Evolutionary conservation across 2,329 filamentous ascomycete species (phyloP).

Genomic region (Emergomyces orientalis): DNA sequence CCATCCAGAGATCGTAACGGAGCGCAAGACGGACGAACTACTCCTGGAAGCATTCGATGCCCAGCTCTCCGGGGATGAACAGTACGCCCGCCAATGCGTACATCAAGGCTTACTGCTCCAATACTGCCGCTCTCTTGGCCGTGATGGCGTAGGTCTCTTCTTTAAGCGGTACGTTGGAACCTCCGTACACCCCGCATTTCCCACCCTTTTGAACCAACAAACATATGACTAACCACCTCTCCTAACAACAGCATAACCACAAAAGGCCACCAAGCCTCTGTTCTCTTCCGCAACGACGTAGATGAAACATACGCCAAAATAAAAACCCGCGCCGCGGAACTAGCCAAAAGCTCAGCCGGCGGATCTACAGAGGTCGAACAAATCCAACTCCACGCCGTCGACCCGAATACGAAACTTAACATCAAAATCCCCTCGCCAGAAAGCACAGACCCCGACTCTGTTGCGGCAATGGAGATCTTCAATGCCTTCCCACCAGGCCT

Average conservation of each 20-base stretch:
- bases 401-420: slow-evolving; percentile 83
- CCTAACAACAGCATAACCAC: slow-evolving; percentile 57
- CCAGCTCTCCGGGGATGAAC: slow-evolving; percentile 64
- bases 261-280: slow-evolving; percentile 77
- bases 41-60: slow-evolving; percentile 87
- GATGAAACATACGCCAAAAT: slow-evolving; percentile 79
- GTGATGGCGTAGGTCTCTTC: slow-evolving; percentile 81
- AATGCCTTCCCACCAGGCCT: slow-evolving; percentile 75
- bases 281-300: slow-evolving; percentile 87
- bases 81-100: slow-evolving; percentile 75
- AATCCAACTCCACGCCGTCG: slow-evolving; percentile 93
- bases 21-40: slow-evolving; percentile 83
- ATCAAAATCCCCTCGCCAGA: slow-evolving; percentile 66
- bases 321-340: slow-evolving; percentile 63
- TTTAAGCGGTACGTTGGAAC: slow-evolving; percentile 63
- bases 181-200: background rate
- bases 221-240: slow-evolving; percentile 2
- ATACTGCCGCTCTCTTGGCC: slow-evolving; percentile 84
- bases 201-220: background rate
- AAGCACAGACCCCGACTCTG: slow-evolving; percentile 53
- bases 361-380: slow-evolving; percentile 67
- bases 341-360: slow-evolving; percentile 51
- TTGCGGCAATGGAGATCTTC: slow-evolving; percentile 63
- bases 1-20: slow-evolving; percentile 68
- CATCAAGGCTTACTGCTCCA: slow-evolving; percentile 89